Evolutionary conservation across 176 grass and related monocot genomes (phyloP).

Genomic region (Ensete glaucum): DNA sequence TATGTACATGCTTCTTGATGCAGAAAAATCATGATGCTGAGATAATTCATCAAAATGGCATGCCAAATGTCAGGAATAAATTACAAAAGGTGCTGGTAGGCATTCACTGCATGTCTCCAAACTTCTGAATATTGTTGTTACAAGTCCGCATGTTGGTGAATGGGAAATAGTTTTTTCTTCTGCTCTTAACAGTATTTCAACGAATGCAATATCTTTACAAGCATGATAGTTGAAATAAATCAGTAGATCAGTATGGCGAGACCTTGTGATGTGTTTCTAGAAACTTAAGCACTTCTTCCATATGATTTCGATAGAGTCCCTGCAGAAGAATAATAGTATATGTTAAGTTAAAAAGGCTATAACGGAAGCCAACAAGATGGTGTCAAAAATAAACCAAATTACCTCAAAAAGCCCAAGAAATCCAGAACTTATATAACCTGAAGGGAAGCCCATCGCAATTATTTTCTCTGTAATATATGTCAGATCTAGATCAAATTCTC

Average conservation of each 20-base stretch:
- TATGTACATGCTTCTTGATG: not conserved
- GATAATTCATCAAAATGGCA: not conserved
- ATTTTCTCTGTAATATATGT: slow-evolving; percentile 19
- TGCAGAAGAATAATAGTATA: not conserved
- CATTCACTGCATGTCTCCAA: too few species aligned
- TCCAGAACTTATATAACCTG: slow-evolving; percentile 18
- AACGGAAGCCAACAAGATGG: not conserved
- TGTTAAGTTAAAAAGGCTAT: not conserved
- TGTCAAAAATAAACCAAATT: not conserved
- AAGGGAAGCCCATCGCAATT: slow-evolving; percentile 19
- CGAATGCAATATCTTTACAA: not conserved
- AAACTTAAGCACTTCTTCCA: slow-evolving; percentile 25
- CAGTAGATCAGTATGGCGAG: not conserved
- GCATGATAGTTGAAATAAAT: not conserved
- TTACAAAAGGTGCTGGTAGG: not conserved
- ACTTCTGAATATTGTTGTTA: not conserved
- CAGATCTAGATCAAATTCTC: slow-evolving; percentile 22
- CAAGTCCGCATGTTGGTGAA: not conserved
- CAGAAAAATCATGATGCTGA: too few species aligned
- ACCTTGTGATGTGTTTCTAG: slow-evolving; percentile 20
- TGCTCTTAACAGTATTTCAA: not conserved
- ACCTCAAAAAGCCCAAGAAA: slow-evolving; percentile 18
- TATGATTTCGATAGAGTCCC: slow-evolving; percentile 16
- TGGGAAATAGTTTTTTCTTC: not conserved
- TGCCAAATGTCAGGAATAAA: not conserved